Percentiles rank a stretch among this genome's conserved stretches.
Conservation (phyloP, 768 basidiomycete genomes). For the Rhizopogon salebrosus region DNA sequence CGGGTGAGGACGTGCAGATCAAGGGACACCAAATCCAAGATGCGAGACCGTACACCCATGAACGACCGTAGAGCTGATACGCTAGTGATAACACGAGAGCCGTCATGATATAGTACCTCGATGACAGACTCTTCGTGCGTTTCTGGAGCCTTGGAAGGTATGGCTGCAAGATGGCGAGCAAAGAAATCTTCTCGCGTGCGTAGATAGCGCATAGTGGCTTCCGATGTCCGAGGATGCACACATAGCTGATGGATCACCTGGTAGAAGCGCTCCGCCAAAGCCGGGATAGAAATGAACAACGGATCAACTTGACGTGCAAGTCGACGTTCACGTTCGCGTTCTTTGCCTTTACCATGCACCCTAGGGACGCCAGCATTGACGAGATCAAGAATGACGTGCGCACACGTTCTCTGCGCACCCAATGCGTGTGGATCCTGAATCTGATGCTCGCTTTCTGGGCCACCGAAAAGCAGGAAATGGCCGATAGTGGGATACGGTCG, state of each 20-base stretch:
- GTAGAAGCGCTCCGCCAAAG: constrained; percentile 82
- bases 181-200: constrained; percentile 89
- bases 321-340: constrained; percentile 26
- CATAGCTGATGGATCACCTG: constrained; percentile 81
- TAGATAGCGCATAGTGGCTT: constrained; percentile 78
- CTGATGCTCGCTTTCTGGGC: constrained; percentile 49
- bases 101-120: constrained; percentile 67
- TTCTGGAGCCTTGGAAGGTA: constrained; percentile 62
- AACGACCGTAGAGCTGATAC: constrained; percentile 67
- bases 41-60: constrained; percentile 76
- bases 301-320: constrained; percentile 34
- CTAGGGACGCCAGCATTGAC: constrained; percentile 69
- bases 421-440: constrained; percentile 79
- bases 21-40: constrained; percentile 81
- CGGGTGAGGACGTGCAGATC: constrained; percentile 85
- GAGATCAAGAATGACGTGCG: constrained; percentile 78
- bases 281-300: constrained; percentile 61
- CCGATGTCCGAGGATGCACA: constrained; percentile 78
- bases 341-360: constrained; percentile 40
- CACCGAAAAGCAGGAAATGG: constrained; percentile 82
- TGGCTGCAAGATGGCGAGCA: constrained; percentile 71
- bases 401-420: constrained; percentile 61
- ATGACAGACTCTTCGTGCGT: constrained; percentile 41
- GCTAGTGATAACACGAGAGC: constrained; percentile 61
- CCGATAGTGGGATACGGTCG: constrained; percentile 76